Evolutionary conservation across 352 stramenopile genomes (phyloP).

Genomic region (Thalassiosira ordinaria): DNA sequence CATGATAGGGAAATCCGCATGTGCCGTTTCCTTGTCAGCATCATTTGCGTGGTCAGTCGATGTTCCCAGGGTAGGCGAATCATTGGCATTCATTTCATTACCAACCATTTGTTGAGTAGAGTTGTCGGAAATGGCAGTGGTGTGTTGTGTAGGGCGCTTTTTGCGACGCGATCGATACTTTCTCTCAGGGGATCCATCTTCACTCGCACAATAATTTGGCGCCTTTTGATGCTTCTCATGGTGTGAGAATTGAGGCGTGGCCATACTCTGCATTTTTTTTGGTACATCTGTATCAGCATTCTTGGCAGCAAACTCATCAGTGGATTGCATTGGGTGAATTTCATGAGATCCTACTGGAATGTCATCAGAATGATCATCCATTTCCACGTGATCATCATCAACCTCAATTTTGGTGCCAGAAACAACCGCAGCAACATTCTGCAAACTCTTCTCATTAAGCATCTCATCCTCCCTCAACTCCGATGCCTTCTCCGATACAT

Average conservation of each 20-base stretch:
- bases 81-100: constrained; percentile 1
- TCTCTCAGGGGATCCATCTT: constrained; percentile 1
- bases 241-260: not conserved
- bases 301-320: not conserved
- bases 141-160: constrained; percentile 25
- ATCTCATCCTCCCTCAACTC: constrained; percentile 12
- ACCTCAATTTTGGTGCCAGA: not conserved
- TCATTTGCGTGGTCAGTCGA: not conserved
- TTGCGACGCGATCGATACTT: constrained; percentile 41
- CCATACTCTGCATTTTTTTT: not conserved
- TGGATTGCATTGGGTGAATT: not conserved
- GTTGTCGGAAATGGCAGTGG: not conserved
- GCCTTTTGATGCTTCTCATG: not conserved
- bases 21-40: constrained; percentile 14
- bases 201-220: not conserved
- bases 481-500: constrained; percentile 21
- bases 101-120: not conserved
- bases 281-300: not conserved
- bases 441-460: constrained; percentile 20
- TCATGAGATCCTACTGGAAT: not conserved
- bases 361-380: constrained; percentile 11
- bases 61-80: not conserved
- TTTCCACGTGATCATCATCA: not conserved
- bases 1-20: constrained; percentile 22
- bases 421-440: constrained; percentile 1